Percentiles rank a stretch among this genome's conserved stretches.
Evolutionary conservation across 257 asterid species (phyloP).

Genomic region (Fraxinus pennsylvanica): DNA sequence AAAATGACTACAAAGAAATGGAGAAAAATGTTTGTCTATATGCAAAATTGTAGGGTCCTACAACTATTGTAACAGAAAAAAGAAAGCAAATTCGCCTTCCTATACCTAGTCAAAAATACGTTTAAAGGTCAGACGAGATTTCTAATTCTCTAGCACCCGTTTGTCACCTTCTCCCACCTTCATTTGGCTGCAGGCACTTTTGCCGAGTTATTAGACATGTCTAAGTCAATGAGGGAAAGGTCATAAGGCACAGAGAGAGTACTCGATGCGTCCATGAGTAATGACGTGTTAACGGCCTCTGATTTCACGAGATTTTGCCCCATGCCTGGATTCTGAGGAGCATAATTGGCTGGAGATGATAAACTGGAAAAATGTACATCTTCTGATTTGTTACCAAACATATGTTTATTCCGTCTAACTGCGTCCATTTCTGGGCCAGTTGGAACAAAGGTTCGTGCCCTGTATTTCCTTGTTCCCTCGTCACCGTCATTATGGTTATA

Average conservation of each 20-base stretch:
- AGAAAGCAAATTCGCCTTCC: not conserved
- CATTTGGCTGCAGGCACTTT: slow-evolving; percentile 49
- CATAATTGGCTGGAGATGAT: slow-evolving; percentile 42
- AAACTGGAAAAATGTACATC: slow-evolving; percentile 59
- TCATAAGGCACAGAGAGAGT: slow-evolving; percentile 58
- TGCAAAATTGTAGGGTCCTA: not conserved
- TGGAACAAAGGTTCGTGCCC: slow-evolving; percentile 61
- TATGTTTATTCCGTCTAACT: slow-evolving; percentile 69
- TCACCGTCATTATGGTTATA: slow-evolving; percentile 87
- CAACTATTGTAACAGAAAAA: not conserved
- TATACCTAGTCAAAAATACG: not conserved
- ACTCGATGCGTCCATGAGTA: slow-evolving; percentile 57
- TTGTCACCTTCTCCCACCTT: slow-evolving; percentile 50
- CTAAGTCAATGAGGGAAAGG: slow-evolving; percentile 70
- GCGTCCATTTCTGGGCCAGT: slow-evolving; percentile 96
- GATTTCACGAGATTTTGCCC: too few relatives aligned
- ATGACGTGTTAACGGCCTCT: slow-evolving; percentile 40
- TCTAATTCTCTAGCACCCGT: slow-evolving; percentile 2
- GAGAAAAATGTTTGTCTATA: not conserved
- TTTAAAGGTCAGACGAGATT: not conserved
- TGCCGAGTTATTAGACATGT: slow-evolving; percentile 61
- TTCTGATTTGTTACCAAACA: slow-evolving; percentile 58
- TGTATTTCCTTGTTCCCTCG: slow-evolving; percentile 50
- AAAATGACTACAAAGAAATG: not conserved
- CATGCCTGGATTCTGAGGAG: too few relatives aligned